Evolutionary conservation across 2,329 filamentous ascomycete species (phyloP).

Genomic region (Penicillium polonicum): DNA sequence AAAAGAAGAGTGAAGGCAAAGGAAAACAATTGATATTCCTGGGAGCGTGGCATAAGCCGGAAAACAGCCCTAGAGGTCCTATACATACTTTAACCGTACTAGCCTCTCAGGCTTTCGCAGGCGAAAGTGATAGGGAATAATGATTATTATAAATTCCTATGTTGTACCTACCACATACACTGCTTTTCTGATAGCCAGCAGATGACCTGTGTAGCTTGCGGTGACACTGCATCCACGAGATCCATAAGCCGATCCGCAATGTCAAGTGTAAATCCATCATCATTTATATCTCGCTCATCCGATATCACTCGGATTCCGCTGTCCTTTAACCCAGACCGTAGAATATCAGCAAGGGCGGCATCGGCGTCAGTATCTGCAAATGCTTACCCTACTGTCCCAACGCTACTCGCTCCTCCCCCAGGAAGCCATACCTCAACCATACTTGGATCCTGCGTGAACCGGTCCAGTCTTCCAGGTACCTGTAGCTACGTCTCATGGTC

Average conservation of each 20-base stretch:
- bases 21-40: not conserved
- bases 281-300: not conserved
- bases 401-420: not conserved
- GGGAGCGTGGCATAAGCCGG: not conserved
- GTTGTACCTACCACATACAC: not conserved
- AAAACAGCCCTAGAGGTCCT: not conserved
- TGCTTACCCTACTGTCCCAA: not conserved
- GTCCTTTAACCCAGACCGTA: not conserved
- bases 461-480: not conserved
- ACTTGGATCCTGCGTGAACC: not conserved
- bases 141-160: not conserved
- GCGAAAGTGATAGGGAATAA: not conserved
- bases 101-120: not conserved
- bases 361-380: not conserved
- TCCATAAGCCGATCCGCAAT: not conserved
- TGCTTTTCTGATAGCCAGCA: not conserved
- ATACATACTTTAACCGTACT: too few species aligned
- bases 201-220: not conserved
- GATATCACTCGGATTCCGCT: not conserved
- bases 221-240: not conserved
- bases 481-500: too few species aligned
- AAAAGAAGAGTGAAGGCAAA: not conserved
- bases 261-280: not conserved
- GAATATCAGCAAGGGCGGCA: not conserved
- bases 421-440: conserved; percentile 1